These are phyloP conservation scores for Hypomontagnella submonticulosa DNA, from an alignment of 495 filamentous ascomycete species.

Conservation along the genomic window DNA sequence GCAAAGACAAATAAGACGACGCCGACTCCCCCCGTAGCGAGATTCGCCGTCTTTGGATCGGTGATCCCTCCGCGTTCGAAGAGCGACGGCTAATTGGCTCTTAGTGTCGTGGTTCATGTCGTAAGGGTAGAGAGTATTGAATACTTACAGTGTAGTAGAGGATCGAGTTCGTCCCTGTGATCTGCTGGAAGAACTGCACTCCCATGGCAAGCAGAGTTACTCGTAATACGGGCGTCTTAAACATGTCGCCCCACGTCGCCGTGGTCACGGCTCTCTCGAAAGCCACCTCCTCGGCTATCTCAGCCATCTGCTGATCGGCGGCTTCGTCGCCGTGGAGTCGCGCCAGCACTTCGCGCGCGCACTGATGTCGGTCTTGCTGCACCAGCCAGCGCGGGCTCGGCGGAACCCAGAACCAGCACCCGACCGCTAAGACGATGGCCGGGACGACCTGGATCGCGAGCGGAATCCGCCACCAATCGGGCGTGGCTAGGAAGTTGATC, in stretches of 20 bases:
- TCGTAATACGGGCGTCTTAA: constrained; percentile 43
- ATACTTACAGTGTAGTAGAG: constrained; percentile 40
- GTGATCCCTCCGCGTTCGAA: constrained; percentile 43
- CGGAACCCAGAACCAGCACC: constrained; percentile 61
- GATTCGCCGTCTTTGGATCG: constrained; percentile 38
- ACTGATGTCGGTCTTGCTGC: constrained; percentile 57
- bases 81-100: constrained; percentile 26
- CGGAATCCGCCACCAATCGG: constrained; percentile 64
- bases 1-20: constrained; percentile 40
- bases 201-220: constrained; percentile 44
- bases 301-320: constrained; percentile 60
- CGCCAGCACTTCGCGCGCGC: constrained; percentile 58
- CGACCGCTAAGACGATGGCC: constrained; percentile 52
- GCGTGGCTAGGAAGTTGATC: constrained; percentile 49
- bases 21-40: constrained; percentile 43
- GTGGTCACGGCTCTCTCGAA: constrained; percentile 45
- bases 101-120: background rate
- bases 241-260: constrained; percentile 40
- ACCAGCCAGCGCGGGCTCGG: constrained; percentile 67
- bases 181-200: constrained; percentile 43
- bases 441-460: constrained; percentile 61
- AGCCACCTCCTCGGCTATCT: constrained; percentile 44
- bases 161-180: constrained; percentile 45
- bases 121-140: background rate
- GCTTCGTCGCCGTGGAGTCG: constrained; percentile 59